Evolutionary conservation across 768 basidiomycete genomes (phyloP).

Genomic region (Rhodocollybia butyracea): DNA sequence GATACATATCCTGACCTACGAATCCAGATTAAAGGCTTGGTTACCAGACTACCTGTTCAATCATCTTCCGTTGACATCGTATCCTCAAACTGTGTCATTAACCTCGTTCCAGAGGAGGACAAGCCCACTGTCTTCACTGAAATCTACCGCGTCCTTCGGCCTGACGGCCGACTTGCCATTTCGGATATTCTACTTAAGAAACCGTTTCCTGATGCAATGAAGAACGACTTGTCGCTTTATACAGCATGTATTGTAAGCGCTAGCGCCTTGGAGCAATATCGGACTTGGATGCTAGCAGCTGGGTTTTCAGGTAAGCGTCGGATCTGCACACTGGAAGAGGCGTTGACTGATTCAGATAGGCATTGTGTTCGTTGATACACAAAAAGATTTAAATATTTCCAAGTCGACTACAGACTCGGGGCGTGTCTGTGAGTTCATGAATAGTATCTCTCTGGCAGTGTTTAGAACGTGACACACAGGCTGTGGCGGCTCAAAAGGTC

Average conservation of each 20-base stretch:
- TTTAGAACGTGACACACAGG: no score
- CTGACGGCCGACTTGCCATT: background rate
- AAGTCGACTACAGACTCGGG: no score
- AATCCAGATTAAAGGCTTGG: no score
- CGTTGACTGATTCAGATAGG: background rate
- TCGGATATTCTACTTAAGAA: background rate
- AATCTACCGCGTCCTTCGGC: background rate
- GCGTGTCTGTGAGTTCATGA: no score
- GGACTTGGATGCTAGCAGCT: background rate
- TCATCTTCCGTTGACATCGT: background rate
- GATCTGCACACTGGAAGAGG: background rate
- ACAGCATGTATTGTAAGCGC: background rate
- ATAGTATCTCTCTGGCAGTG: no score
- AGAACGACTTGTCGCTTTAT: background rate
- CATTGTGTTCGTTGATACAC: background rate
- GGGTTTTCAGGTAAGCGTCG: background rate
- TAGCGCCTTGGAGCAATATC: background rate
- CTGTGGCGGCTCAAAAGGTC: no score
- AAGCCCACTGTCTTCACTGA: background rate
- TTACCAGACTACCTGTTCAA: background rate
- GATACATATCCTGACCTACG: no score
- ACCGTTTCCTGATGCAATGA: background rate
- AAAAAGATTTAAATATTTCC: background rate
- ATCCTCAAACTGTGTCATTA: background rate
- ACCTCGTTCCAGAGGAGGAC: background rate